Base-by-base conservation (phyloP, 345 rosid species). In the Sapria himalayana region DNA sequence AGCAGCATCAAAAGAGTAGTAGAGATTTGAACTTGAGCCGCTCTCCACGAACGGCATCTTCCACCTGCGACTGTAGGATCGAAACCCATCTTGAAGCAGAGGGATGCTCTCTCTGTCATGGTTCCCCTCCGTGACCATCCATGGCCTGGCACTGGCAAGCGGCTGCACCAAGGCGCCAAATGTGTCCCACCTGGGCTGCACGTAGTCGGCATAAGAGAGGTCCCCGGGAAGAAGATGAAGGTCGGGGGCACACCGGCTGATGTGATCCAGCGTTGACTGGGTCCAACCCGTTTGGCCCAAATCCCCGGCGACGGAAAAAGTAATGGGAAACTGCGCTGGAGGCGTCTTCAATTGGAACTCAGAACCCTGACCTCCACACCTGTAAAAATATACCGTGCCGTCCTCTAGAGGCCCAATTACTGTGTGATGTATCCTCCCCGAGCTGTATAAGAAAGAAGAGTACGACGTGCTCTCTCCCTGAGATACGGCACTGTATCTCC, bases 91-190 rank as follows among this genome's bases (percentile, higher is more conserved):
- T 25, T 56, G 66, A 4, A 89, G 2, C 15, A 79, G 29, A 0
- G 77, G 92, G 50, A 89, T 74, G 54, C 9, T 52, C 67, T 89
- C 98, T 50, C 51, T 53, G 40, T 89, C 95, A 41, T 89, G 99
- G 71, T 89, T 89, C 38, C 93, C 99, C 58, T 84, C 53, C 0
- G 99, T 89, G 22, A 79, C 99, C 99, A 89, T 89, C 99, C 99
- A 89, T 0, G 99, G 93, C 58, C 74, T 74, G 15, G 84, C 64
- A 51, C 95, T 89, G 12, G 93, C 95, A 37, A 89, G 76, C 22
- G 93, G 95, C 72, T 89, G 67, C 39, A 89, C 92, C 29, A 84
- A 60, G 50, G 76, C 71, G 6, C 95, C 95, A 45, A 89, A 89
- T 7, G 93, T 62, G 48, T 89, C 99, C 99, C 99, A 89, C 44